These are phyloP conservation scores for Xerocomus minutiporus DNA, from an alignment of 1,284 basidiomycete species.

Conservation along the genomic window DNA sequence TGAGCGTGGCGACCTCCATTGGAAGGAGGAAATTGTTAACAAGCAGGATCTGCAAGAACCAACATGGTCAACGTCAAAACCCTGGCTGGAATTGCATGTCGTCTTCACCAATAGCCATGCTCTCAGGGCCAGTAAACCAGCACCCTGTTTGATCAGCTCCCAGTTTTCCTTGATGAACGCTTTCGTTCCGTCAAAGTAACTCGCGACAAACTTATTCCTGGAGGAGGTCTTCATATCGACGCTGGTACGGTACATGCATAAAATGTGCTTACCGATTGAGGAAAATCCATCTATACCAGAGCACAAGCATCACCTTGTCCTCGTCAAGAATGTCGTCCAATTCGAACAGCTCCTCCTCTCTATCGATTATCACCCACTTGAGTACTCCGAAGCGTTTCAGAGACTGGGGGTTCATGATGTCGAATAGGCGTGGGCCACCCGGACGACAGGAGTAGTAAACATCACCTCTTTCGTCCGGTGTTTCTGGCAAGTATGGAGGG, in stretches of 20 bases:
- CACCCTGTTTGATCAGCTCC: conserved; percentile 59
- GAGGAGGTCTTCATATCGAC: background rate
- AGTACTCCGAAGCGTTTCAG: conserved; percentile 59
- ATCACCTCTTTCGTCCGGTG: conserved; percentile 38
- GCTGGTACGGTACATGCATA: background rate
- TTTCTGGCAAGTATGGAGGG: conserved; percentile 49
- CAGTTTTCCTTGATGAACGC: conserved; percentile 58
- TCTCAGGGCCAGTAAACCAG: conserved; percentile 61
- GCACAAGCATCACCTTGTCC: conserved; percentile 68
- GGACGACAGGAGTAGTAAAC: conserved; percentile 59
- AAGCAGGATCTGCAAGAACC: conserved; percentile 38
- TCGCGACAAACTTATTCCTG: conserved; percentile 50
- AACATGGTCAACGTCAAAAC: background rate
- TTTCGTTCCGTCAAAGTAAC: conserved; percentile 48
- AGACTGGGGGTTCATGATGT: conserved; percentile 55
- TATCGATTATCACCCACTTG: conserved; percentile 60
- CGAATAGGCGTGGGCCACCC: conserved; percentile 58
- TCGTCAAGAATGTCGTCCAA: conserved; percentile 63
- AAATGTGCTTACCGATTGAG: conserved; percentile 47
- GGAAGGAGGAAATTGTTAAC: conserved; percentile 45
- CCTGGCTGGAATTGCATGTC: background rate
- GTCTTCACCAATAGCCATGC: conserved; percentile 55
- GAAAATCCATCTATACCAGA: conserved; percentile 72
- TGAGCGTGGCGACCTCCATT: conserved; percentile 40
- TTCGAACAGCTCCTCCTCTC: conserved; percentile 70